Base-by-base conservation (phyloP, 2,329 filamentous ascomycete species). In the Pseudogymnoascus verrucosus region DNA sequence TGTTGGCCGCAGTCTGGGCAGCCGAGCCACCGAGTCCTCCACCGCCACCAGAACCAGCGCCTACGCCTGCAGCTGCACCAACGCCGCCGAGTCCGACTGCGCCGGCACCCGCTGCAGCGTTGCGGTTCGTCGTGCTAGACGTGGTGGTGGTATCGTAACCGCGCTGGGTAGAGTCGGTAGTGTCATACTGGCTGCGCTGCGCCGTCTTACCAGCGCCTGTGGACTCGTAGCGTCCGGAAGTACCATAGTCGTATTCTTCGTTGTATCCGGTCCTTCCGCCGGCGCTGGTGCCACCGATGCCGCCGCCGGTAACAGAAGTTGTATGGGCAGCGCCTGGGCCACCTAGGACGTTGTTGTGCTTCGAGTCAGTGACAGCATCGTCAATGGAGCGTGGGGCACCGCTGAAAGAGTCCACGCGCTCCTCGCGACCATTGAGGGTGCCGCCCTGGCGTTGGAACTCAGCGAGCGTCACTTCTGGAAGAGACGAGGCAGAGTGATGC, bases 381-480 rank as follows among this genome's bases (percentile, higher is more conserved):
- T 77, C 76, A 47, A 82, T 76, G 64, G 78, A 74, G 68, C 80
- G 79, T 4, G 86, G 86, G 67, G 86, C 85, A 10, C 87, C 87
- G 44, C 82, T 80, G 65, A 86, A 88, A 39, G 82, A 82, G 61
- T 85, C 82, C 59, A 83, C 79, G 14, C 81, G 80, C 70, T 84
- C 79, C 44, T 83, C 79, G 37, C 81, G 78, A 2, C 85, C 83
- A 10, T 74, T 74, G 0, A 89, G 73, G 1, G 76, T 74, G 47
- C 84, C 84, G 12, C 84, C 84, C 62, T 81, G 73, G 64, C 75
- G 72, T 75, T 74, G 76, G 72, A 89, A 91, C 68, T 91, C 87
- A 0, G 79, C 77, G 72, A 91, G 79, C 37, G 78, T 84, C 72
- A 90, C 85, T 10, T 82, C 74, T 1, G 88, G 88, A 0, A 91